A percentile compares a stretch with the other conserved stretches of the same genome.
phyloP scores from a whole-genome alignment of 371 early-diverging fungal genomes.

The Actinomortierella ambigua region DNA sequence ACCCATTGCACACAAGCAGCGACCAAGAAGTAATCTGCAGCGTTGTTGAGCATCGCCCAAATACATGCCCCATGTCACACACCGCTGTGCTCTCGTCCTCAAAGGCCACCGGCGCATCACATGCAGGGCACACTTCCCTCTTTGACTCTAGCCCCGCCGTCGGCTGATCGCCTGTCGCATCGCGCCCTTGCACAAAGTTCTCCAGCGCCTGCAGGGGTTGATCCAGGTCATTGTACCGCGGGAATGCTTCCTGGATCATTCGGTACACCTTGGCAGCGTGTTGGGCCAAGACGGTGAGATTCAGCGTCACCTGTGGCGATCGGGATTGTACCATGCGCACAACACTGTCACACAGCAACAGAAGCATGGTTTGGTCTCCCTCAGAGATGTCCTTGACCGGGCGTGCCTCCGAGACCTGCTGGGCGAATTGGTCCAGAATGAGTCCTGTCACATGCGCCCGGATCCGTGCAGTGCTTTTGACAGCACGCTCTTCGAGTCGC shows the following conservation, averaged over 20 bases:
- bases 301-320: conserved; percentile 14
- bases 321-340: conserved; percentile 1
- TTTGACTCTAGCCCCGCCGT: not conserved
- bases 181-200: conserved; percentile 3
- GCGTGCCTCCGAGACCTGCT: not conserved
- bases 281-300: not conserved
- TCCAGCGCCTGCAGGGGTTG: conserved; percentile 17
- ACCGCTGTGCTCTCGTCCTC: conserved; percentile 12
- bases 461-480: conserved; percentile 5
- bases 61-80: conserved; percentile 25
- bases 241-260: conserved; percentile 4
- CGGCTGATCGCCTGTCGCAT: not conserved
- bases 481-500: conserved; percentile 4
- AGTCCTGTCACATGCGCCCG: conserved; percentile 11
- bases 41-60: conserved; percentile 32
- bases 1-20: no score
- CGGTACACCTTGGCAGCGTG: conserved; percentile 24
- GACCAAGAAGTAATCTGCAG: conserved; percentile 8
- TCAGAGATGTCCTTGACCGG: conserved; percentile 4
- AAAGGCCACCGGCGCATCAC: conserved; percentile 16
- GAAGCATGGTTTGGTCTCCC: conserved; percentile 15
- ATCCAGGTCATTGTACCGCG: conserved; percentile 9
- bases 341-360: conserved; percentile 33
- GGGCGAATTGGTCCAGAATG: conserved; percentile 11
- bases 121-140: conserved; percentile 32